Evolutionary conservation across 139 green algal species (phyloP).

Genomic region (Ettlia oleoabundans): DNA sequence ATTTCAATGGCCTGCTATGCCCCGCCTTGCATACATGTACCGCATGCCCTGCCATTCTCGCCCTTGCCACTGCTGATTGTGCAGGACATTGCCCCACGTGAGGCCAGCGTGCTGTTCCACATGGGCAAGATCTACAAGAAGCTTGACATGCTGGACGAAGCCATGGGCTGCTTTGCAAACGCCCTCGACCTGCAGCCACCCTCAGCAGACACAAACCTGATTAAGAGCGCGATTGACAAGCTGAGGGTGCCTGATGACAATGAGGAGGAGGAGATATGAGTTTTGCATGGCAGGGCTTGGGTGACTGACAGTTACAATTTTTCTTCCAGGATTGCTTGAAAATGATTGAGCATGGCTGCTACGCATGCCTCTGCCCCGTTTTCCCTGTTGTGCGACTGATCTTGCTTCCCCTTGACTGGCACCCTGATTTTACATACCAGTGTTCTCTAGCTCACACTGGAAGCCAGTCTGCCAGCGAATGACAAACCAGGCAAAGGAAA

Average conservation of each 20-base stretch:
- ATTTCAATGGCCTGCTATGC: no score
- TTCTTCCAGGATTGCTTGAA: no score
- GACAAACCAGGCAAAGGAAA: no score
- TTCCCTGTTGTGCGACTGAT: no score
- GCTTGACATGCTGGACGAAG: slow-evolving; percentile 70
- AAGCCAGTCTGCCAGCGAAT: no score
- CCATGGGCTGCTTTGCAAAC: slow-evolving; percentile 73
- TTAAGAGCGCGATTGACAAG: slow-evolving; percentile 92
- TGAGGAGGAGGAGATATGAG: slow-evolving; percentile 77
- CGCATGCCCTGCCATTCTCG: neutral
- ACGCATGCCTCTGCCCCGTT: no score
- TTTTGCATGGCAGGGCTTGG: no score
- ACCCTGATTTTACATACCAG: no score
- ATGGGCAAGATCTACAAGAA: slow-evolving; percentile 84
- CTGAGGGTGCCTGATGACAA: slow-evolving; percentile 74
- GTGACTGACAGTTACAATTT: no score
- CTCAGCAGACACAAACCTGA: slow-evolving; percentile 78
- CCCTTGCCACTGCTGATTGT: neutral
- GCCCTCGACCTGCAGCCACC: slow-evolving; percentile 89
- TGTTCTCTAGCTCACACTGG: no score
- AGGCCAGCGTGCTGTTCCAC: slow-evolving; percentile 90
- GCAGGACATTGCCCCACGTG: slow-evolving; percentile 81
- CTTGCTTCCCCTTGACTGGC: no score
- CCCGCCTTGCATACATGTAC: neutral
- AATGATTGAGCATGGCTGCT: no score